A percentile compares a stretch with the other conserved stretches of the same genome.
Conservation (phyloP, 2,329 filamentous ascomycete species). For the Epichloe coenophiala region DNA sequence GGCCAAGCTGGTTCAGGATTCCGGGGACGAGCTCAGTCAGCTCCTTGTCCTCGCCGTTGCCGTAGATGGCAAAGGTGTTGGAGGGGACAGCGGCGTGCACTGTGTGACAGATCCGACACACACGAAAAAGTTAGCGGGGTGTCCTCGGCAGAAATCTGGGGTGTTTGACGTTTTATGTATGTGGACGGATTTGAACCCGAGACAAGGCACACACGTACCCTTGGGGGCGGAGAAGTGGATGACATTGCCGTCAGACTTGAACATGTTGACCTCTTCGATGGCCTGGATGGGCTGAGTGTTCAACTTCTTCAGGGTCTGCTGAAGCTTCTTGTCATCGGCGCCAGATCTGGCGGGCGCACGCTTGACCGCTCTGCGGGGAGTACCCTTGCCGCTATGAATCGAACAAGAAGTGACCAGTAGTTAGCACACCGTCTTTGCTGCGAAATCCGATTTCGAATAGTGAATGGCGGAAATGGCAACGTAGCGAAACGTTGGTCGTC, state of each 20-base stretch:
- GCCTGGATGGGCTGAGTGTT: conserved; percentile 99
- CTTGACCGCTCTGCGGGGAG: conserved; percentile 95
- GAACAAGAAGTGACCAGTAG: conserved; percentile 6
- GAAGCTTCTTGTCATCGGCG: conserved; percentile 99
- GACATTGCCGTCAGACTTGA: conserved; percentile 99
- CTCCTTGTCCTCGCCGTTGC: conserved; percentile 98
- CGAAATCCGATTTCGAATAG: not conserved
- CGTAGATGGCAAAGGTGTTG: conserved; percentile 99
- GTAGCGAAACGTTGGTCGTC: not conserved
- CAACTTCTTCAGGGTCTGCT: conserved; percentile 94
- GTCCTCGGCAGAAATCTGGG: too few species aligned
- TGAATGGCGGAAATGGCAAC: not conserved
- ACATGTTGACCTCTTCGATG: conserved; percentile 99
- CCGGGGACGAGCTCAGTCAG: conserved; percentile 97
- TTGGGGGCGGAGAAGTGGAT: conserved; percentile 98
- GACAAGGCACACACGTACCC: conserved; percentile 52
- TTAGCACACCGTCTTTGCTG: conserved; percentile 11
- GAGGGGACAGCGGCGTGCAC: conserved; percentile 93
- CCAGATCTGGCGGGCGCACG: conserved; percentile 85
- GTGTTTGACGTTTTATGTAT: not conserved
- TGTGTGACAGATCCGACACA: conserved; percentile 22
- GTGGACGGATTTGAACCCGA: not conserved
- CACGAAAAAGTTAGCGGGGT: not conserved
- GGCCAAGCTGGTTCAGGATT: conserved; percentile 98
- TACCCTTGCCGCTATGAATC: conserved; percentile 72